phyloP scores from a whole-genome alignment of 176 grass and related monocot species.

The Eleusine coracana region DNA sequence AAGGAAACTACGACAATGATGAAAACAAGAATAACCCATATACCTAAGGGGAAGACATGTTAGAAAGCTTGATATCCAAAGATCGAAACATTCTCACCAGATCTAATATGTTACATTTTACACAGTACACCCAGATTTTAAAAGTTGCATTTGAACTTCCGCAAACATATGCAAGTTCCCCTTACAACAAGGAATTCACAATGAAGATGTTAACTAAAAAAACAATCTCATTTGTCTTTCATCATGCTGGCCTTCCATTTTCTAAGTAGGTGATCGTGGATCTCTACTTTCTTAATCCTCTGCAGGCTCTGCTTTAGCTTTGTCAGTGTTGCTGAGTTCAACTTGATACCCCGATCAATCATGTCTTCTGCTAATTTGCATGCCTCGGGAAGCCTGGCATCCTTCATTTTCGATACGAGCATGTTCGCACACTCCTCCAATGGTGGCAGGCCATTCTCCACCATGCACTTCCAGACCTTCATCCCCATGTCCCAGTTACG shows the following conservation, averaged over 20 bases:
- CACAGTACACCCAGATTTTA: slow-evolving; percentile 9
- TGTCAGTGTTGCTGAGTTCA: slow-evolving; percentile 64
- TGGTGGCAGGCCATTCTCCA: slow-evolving; percentile 54
- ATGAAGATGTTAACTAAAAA: not conserved
- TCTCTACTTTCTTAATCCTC: slow-evolving; percentile 59
- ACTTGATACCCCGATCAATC: slow-evolving; percentile 80
- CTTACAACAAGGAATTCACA: slow-evolving; percentile 8
- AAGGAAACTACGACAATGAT: not conserved
- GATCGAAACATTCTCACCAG: slow-evolving; percentile 18
- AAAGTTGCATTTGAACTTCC: not conserved
- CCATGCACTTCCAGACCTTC: slow-evolving; percentile 83
- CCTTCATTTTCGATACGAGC: slow-evolving; percentile 61
- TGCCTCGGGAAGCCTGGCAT: slow-evolving; percentile 77
- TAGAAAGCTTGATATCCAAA: not conserved
- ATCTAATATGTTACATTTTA: slow-evolving; percentile 28
- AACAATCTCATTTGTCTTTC: not conserved
- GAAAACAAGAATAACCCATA: slow-evolving; percentile 2
- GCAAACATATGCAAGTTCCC: not conserved
- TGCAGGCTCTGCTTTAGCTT: slow-evolving; percentile 71
- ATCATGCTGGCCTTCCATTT: slow-evolving; percentile 70
- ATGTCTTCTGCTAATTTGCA: slow-evolving; percentile 91
- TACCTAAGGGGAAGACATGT: not conserved
- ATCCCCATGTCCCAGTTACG: slow-evolving; percentile 55
- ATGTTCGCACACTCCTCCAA: slow-evolving; percentile 77
- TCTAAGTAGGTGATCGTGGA: slow-evolving; percentile 66